A percentile compares a stretch with the other conserved stretches of the same genome.
phyloP scores from a whole-genome alignment of 2,329 filamentous ascomycete species.

The Hypoxylon sp. region DNA sequence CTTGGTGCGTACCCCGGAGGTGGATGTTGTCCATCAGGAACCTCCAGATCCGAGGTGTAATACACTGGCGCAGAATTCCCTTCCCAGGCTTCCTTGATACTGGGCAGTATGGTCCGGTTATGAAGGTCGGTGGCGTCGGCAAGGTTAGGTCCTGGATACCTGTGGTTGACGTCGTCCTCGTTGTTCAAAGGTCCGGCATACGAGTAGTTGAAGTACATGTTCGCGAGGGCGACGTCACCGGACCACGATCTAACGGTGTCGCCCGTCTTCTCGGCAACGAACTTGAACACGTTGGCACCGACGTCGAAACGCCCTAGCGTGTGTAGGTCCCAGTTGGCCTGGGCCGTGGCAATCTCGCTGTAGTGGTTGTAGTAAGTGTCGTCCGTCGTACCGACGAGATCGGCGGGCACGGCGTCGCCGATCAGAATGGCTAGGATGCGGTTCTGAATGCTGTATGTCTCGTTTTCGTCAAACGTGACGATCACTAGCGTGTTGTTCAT shows the following conservation, averaged over 20 bases:
- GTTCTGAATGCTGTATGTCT: conserved; percentile 77
- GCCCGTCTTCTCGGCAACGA: conserved; percentile 73
- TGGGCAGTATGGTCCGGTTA: conserved; percentile 56
- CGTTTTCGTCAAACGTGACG: conserved; percentile 85
- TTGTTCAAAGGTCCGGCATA: conserved; percentile 68
- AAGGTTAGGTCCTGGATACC: conserved; percentile 61
- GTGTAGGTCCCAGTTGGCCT: conserved; percentile 78
- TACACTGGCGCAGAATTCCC: conserved; percentile 59
- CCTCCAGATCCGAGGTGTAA: conserved; percentile 59
- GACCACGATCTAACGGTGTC: conserved; percentile 64
- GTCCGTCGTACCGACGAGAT: conserved; percentile 79
- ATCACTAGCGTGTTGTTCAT: conserved; percentile 82
- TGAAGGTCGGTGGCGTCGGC: conserved; percentile 45
- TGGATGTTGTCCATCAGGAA: conserved; percentile 61
- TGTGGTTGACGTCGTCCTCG: conserved; percentile 54
- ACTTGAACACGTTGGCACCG: conserved; percentile 77
- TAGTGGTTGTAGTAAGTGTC: conserved; percentile 81
- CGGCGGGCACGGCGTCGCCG: conserved; percentile 77
- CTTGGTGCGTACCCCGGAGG: conserved; percentile 57
- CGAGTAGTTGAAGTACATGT: conserved; percentile 67
- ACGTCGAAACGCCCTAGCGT: conserved; percentile 81
- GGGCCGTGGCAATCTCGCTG: conserved; percentile 75
- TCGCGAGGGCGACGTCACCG: conserved; percentile 55
- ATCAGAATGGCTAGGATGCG: conserved; percentile 79
- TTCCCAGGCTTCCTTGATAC: conserved; percentile 59